Evolutionary conservation across 345 rosid genomes (phyloP).

Genomic region (Corchorus olitorius): DNA sequence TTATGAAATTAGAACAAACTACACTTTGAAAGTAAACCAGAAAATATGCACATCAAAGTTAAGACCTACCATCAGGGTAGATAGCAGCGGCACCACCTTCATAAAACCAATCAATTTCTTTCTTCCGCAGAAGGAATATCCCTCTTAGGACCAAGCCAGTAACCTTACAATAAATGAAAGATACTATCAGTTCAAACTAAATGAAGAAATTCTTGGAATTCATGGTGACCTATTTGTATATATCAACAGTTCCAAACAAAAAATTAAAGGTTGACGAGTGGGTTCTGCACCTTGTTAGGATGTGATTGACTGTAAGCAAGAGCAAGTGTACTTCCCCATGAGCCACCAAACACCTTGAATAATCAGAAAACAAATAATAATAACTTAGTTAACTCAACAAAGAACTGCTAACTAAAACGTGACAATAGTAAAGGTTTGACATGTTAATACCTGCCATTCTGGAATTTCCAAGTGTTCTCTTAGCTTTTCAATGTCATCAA

Average conservation of each 20-base stretch:
- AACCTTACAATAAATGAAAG: constrained; percentile 47
- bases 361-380: constrained; percentile 20
- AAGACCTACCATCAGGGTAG: constrained; percentile 76
- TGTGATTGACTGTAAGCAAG: constrained; percentile 87
- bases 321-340: constrained; percentile 98
- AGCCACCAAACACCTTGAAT: constrained; percentile 91
- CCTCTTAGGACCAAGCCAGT: constrained; percentile 92
- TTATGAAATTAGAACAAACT: background rate
- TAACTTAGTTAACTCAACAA: constrained; percentile 3
- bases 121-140: constrained; percentile 83
- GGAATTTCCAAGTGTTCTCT: constrained; percentile 79
- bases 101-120: constrained; percentile 98
- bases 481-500: constrained; percentile 80
- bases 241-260: constrained; percentile 8
- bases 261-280: constrained; percentile 15
- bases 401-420: background rate
- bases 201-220: background rate
- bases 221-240: background rate
- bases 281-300: constrained; percentile 66
- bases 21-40: background rate
- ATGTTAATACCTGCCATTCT: constrained; percentile 77
- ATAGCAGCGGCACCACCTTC: constrained; percentile 97
- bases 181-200: constrained; percentile 11
- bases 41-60: constrained; percentile 16
- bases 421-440: background rate